Base-by-base conservation (phyloP, 2,329 filamentous ascomycete genomes). In the Calonectria ilicicola region DNA sequence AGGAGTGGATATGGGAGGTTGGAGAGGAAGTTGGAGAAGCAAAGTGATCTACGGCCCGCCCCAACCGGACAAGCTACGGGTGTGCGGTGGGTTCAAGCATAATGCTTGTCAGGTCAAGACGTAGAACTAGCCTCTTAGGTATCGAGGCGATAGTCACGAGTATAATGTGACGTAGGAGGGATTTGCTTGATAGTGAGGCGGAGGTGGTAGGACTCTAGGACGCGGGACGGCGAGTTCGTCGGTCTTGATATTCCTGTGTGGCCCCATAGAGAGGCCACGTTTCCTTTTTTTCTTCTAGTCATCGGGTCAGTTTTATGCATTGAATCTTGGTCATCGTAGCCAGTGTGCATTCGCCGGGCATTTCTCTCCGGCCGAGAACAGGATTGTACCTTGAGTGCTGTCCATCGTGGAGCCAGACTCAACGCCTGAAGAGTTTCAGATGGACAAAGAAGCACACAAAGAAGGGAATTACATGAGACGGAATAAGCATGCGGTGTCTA, bases 81-180 rank as follows among this genome's bases (percentile, higher is more conserved):
- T 47, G 56, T 51, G 32, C 32, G 53, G 29, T 51, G 44, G 21
- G 29, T 53, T 62, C 63, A 56, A 67, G 56, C 56, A 71, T 66
- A 65, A 67, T 67, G 65, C 65, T 29, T 46, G 69, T 42, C 47
- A 23, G 38, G 23, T 58, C 27, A 29, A 63, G 69, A 32, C 23
- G 49, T 23, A 60, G 42, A 44, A 27, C 65, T 67, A 72, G 47
- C 58, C 64, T 26, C n/a, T 53, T 63, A 42, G 9, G 47, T 46
- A 49, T 21, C 65, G 40, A 67, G 56, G 58, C 40, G 58, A 72
- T 40, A 65, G 69, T 72, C 69, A 72, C 69, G 64, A 47, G 69
- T 26, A 49, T 72, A 27, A 17, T 64, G 64, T 67, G 65, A 67
- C 69, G 65, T 72, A 72, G 69, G 63, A 23, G 27, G 29, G 35